These are phyloP conservation scores for Emydomyces testavorans DNA, from an alignment of 2,329 filamentous ascomycete species.

Conservation along the genomic window DNA sequence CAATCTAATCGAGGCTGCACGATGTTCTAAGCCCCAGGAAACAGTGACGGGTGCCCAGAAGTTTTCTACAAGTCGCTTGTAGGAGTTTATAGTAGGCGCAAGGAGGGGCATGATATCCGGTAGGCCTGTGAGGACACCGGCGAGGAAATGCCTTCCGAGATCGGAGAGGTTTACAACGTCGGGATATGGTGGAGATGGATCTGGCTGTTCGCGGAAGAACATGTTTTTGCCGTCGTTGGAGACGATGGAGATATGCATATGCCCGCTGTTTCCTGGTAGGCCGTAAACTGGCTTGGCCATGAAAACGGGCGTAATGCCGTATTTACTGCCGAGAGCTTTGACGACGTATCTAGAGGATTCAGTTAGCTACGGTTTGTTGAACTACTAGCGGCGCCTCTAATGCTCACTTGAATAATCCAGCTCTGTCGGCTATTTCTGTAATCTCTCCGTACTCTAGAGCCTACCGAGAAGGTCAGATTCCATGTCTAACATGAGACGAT, in stretches of 20 bases:
- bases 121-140: slow-evolving; percentile 75
- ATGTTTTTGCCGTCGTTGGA: slow-evolving; percentile 73
- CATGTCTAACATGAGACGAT: not conserved
- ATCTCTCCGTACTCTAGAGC: slow-evolving; percentile 83
- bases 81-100: slow-evolving; percentile 91
- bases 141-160: slow-evolving; percentile 82
- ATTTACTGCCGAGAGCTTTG: slow-evolving; percentile 74
- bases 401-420: slow-evolving; percentile 75
- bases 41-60: slow-evolving; percentile 98
- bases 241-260: slow-evolving; percentile 86
- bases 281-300: slow-evolving; percentile 95
- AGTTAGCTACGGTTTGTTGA: not conserved
- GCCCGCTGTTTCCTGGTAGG: slow-evolving; percentile 85
- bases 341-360: slow-evolving; percentile 55
- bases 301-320: slow-evolving; percentile 91
- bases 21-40: slow-evolving; percentile 92
- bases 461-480: slow-evolving; percentile 27
- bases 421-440: slow-evolving; percentile 79
- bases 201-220: slow-evolving; percentile 60
- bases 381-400: too few species aligned
- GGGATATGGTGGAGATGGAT: slow-evolving; percentile 58
- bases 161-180: slow-evolving; percentile 77
- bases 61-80: slow-evolving; percentile 96
- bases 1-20: slow-evolving; percentile 77
- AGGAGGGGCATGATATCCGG: slow-evolving; percentile 93